These are phyloP conservation scores for Leccinum aurantiacum DNA, from an alignment of 768 basidiomycete genomes.

Conservation along the genomic window DNA sequence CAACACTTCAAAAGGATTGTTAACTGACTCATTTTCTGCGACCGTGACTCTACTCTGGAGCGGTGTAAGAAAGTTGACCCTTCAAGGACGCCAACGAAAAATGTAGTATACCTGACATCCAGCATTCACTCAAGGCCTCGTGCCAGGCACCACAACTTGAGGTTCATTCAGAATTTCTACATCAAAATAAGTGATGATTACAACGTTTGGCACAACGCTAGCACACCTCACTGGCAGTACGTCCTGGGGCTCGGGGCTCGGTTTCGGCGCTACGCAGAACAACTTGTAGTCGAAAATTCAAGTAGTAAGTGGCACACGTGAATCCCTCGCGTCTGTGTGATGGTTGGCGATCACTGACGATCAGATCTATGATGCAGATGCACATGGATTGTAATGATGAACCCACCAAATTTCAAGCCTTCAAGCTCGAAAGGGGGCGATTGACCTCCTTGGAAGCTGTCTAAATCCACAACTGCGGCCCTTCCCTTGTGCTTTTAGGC, in stretches of 20 bases:
- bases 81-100: neutral
- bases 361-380: neutral
- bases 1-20: neutral
- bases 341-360: neutral
- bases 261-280: neutral
- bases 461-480: neutral
- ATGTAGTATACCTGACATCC: neutral
- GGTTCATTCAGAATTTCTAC: neutral
- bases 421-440: neutral
- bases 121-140: neutral
- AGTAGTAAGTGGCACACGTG: no score
- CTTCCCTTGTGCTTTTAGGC: neutral
- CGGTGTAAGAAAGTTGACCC: neutral
- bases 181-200: neutral
- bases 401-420: neutral
- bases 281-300: no score
- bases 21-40: neutral
- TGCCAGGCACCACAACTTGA: neutral
- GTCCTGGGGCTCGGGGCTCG: neutral
- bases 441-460: neutral
- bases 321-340: no score
- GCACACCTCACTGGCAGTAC: neutral
- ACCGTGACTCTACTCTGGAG: neutral
- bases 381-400: neutral
- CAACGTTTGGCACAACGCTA: neutral